phyloP scores from a whole-genome alignment of 2,329 filamentous ascomycete species.

The Albifimbria verrucaria region DNA sequence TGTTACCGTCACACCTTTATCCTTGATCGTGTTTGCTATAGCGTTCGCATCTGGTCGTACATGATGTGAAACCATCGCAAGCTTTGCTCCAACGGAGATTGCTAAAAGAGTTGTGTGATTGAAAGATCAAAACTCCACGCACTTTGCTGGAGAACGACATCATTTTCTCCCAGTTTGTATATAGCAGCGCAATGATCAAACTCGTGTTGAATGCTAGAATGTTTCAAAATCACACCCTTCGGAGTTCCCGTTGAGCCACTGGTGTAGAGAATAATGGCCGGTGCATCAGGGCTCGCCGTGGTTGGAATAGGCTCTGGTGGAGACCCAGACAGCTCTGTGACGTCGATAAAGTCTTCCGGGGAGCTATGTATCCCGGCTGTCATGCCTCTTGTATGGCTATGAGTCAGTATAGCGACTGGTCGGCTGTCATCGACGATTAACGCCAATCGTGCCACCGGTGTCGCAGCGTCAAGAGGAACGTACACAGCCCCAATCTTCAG shows the following conservation, averaged over 20 bases:
- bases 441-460: not conserved
- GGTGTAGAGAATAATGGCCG: constrained; percentile 2
- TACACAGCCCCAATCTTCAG: not conserved
- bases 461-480: not conserved
- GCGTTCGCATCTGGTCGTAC: not conserved
- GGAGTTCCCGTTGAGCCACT: constrained; percentile 5
- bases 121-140: not conserved
- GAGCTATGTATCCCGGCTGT: not conserved
- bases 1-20: not conserved
- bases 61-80: not conserved
- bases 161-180: not conserved
- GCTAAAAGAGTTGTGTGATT: not conserved
- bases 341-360: not conserved
- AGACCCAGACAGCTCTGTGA: not conserved
- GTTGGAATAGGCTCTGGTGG: no score
- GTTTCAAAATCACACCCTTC: constrained; percentile 2
- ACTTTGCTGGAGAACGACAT: not conserved
- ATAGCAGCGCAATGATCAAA: not conserved
- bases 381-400: not conserved
- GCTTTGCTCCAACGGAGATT: not conserved
- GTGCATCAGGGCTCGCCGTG: not conserved
- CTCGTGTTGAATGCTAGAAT: not conserved
- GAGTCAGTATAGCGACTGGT: not conserved
- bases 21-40: not conserved
- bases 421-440: not conserved